Evolutionary conservation across 2,329 filamentous ascomycete genomes (phyloP), one percentile per base, ranked within the genome.

Genomic region (Exophiala sideris): DNA sequence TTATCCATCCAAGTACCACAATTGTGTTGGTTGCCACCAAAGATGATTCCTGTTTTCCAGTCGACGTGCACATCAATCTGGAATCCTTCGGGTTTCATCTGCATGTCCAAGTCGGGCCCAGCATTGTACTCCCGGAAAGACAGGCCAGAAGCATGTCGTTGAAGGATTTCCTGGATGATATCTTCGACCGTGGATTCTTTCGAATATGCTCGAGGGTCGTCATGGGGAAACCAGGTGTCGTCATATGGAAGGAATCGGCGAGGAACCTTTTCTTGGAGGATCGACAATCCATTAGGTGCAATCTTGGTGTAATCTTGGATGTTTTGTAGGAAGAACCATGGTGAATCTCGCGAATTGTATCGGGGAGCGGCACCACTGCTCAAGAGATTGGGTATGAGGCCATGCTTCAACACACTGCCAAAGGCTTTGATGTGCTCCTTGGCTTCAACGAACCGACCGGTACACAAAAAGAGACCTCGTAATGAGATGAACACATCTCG

Each of bases 1-100:
- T 99, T 99, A 78, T 99, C 94, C 91, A 96, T 96, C 94, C 94
- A 99, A 1, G 94, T 99, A 48, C 94, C 94, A 65, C 95, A 99
- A 71, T 99, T 99, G 73, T 76, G 80, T 67, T 96, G 91, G 66
- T 89, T 97, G 33, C 95, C 94, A 52, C 95, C 94, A 66, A 95
- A 96, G 54, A 99, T 86, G 59, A 99, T 82, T 18, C 94, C 95
- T 4, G 85, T 94, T 32, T 81, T 76, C 92, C 92, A 97, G 68
- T 99, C 92, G 9, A 95, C 89, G 56, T 88, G 83, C 63, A 97
- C 87, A 56, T 94, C 85, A 61, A 96, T 89, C 66, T 96, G 85
- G 77, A 99, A 99, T 0, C 94, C 94, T 65, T 91, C 86, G 3
- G 89, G 81, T 60, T 82, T 88, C 94, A 99, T 99, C 71, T 99